A percentile compares a stretch with the other conserved stretches of the same genome.
These are phyloP conservation scores for Bombardia bombarda DNA, from an alignment of 495 filamentous ascomycete genomes.

Conservation along the genomic window DNA sequence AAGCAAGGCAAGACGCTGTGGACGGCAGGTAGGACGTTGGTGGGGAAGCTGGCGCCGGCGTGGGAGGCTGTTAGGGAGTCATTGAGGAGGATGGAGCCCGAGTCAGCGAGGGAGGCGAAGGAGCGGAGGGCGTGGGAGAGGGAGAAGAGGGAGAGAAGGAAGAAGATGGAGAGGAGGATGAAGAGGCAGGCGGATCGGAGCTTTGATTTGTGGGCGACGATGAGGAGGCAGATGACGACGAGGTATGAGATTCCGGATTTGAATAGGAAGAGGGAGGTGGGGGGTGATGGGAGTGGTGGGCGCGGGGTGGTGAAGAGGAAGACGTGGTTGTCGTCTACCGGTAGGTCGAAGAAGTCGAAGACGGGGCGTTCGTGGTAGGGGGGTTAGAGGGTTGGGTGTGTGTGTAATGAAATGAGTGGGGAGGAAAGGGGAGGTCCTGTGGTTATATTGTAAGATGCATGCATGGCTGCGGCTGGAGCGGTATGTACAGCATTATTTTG, in stretches of 20 bases:
- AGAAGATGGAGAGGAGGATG: constrained; percentile 11
- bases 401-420: too few relatives aligned
- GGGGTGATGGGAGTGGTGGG: background rate
- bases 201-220: constrained; percentile 38
- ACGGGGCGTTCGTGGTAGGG: too few relatives aligned
- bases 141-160: constrained; percentile 14
- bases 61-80: constrained; percentile 7
- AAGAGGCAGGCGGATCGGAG: constrained; percentile 22
- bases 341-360: background rate
- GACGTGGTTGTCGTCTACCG: background rate
- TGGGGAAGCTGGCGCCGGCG: constrained; percentile 13
- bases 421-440: too few relatives aligned
- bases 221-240: constrained; percentile 23
- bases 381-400: too few relatives aligned
- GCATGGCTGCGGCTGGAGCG: too few relatives aligned
- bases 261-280: constrained; percentile 20
- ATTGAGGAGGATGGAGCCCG: constrained; percentile 19
- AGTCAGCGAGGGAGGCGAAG: constrained; percentile 18
- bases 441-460: too few relatives aligned
- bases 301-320: background rate
- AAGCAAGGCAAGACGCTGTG: constrained; percentile 5
- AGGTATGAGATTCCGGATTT: constrained; percentile 35
- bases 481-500: too few relatives aligned
- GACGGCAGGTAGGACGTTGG: constrained; percentile 5
- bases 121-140: constrained; percentile 15